phyloP scores from a whole-genome alignment of 306 rosid genomes.

The Styphnolobium japonicum region DNA sequence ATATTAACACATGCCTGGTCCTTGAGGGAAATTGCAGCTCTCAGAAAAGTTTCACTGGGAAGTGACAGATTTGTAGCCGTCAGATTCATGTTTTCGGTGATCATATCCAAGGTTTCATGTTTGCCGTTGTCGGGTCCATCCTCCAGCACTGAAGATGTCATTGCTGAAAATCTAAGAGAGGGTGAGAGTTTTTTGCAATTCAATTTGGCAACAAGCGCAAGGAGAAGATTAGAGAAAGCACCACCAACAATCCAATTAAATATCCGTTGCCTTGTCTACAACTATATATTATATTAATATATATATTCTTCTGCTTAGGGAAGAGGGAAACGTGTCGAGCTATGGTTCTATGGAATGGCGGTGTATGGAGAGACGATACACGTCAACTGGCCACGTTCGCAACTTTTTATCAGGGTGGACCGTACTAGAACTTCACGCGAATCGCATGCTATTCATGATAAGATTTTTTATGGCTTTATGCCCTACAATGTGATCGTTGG shows the following conservation, averaged over 20 bases:
- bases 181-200: background rate
- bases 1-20: slow-evolving; percentile 48
- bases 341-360: slow-evolving; percentile 11
- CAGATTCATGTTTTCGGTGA: slow-evolving; percentile 25
- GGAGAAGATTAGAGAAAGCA: background rate
- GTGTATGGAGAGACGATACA: background rate
- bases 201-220: background rate
- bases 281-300: background rate
- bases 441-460: slow-evolving; percentile 19
- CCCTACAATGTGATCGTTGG: background rate
- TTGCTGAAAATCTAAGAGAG: background rate
- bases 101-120: slow-evolving; percentile 41
- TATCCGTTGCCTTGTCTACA: background rate
- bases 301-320: background rate
- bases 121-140: slow-evolving; percentile 40
- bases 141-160: slow-evolving; percentile 46
- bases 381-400: slow-evolving; percentile 27
- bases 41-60: slow-evolving; percentile 43
- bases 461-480: slow-evolving; percentile 22
- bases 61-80: slow-evolving; percentile 33
- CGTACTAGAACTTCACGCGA: background rate
- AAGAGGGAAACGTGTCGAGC: slow-evolving; percentile 32
- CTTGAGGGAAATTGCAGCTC: slow-evolving; percentile 71
- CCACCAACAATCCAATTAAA: background rate
- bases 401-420: background rate